Evolutionary conservation across 2,329 filamentous ascomycete species (phyloP).

Genomic region (Albifimbria verrucaria): DNA sequence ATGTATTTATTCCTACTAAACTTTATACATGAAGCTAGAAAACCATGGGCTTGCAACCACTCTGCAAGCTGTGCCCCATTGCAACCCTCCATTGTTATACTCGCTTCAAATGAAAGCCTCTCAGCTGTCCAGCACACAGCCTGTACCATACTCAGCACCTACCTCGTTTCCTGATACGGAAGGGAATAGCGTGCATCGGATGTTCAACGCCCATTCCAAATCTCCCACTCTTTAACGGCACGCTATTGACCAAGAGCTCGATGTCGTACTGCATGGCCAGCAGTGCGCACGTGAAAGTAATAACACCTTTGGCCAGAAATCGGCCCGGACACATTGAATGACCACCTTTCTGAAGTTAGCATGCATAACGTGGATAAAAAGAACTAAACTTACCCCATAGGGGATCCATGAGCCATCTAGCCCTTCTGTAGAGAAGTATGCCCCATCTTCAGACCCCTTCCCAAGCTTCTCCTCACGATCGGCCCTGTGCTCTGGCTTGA

Average conservation of each 20-base stretch:
- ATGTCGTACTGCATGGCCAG: neutral
- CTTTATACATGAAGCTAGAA: no score
- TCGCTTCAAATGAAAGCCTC: no score
- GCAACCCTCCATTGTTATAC: neutral
- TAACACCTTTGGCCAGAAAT: neutral
- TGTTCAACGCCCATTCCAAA: neutral
- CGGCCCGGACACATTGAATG: neutral
- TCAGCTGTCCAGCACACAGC: neutral
- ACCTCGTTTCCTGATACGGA: slow-evolving; percentile 1
- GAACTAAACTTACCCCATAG: neutral
- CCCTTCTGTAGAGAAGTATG: neutral
- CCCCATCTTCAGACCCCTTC: neutral
- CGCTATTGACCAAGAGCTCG: neutral
- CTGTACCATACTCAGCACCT: neutral
- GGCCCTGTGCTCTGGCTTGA: neutral
- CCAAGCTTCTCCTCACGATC: neutral
- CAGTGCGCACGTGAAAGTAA: neutral
- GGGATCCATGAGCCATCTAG: neutral
- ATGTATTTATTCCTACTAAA: no score
- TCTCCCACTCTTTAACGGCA: neutral
- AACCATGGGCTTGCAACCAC: no score
- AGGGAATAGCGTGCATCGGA: neutral
- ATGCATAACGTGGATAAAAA: neutral
- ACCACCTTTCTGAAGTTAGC: neutral
- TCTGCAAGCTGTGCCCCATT: no score